Base-by-base conservation (phyloP, 306 rosid genomes). In the Ormosia semicastrata region DNA sequence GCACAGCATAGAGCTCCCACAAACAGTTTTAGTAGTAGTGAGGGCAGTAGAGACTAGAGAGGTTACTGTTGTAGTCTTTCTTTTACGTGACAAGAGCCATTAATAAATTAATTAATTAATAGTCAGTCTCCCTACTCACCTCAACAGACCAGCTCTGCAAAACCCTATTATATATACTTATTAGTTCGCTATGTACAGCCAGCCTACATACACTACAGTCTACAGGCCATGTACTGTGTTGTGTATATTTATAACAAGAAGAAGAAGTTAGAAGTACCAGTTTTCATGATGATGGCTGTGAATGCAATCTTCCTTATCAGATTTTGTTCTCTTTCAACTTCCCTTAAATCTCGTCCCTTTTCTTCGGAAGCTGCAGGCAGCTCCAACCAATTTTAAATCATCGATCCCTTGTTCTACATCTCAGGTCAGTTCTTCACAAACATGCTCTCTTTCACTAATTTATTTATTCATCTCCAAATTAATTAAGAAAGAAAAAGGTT, bases 291-390 rank as follows among this genome's bases (percentile, higher is more conserved):
- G 68, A 49, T 18, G 33, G 13, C 63, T 58, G 33, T 37, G 41
- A 37, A 62, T 34, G 36, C 41, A 58, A 60, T 63, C 79, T 63
- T 52, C 24, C 15, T 12, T 63, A 32, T 14, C 29, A 46, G 41
- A 68, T 56, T 73, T 73, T 24, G 46, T 56, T 52, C 56, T 50
- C 7, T 11, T 62, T 69, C 65, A 8, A 1, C 66, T 58, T 77
- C 56, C 72, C 73, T 76, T 58, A 32, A 10, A 33, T 56, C 17
- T 50, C 69, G 49, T 50, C 57, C 64, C 32, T 81, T 81, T 67
- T 75, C 80, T 69, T 49, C 65, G 14, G 37, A 73, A 58, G n/a
- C 64, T 43, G 18, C 9, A 14, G 15, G 11, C 52, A 6, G 6
- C 41, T 13, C 65, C 18, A 52, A 12, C 24, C 56, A 24, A 24